Evolutionary conservation across 768 basidiomycete genomes (phyloP), one percentile per base, ranked within the genome.

Genomic region (Daedaleopsis nitida): DNA sequence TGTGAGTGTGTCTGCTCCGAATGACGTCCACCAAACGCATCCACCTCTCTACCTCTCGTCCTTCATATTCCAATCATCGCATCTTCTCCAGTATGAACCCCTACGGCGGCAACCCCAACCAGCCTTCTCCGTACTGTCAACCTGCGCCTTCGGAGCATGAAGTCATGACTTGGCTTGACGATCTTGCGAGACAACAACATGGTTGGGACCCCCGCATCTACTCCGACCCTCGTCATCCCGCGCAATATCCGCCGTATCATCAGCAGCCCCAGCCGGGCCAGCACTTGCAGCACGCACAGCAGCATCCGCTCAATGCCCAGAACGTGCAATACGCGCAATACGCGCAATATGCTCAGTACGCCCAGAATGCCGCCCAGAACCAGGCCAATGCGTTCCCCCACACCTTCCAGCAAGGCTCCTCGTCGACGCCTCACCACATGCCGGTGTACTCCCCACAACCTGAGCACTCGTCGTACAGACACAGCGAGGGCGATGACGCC

Each of bases 371-470:
- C n/a, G 47, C 23, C 8, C 47, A 49, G 21, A 49, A 42, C 39
- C 11, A 21, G 23, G 23, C 19, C 21, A 49, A 49, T 24, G 13
- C 47, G 47, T 49, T 23, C 11, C 47, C 47, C 19, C 21, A n/a
- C 2, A 24, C 47, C 7, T 61, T 52, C 23, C 60, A 61, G 34
- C 60, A 56, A 32, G 60, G 54, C 35, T 52, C 55, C 19, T 60
- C 59, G 6, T 37, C 54, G 19, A 24, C 47, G 23, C 47, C 19
- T 24, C 47, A 27, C 21, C 47, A 45, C 27, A n/a, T 21, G 23
- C 7, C 47, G 13, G 47, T 21, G 24, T 24, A n/a, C n/a, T 14
- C 44, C 10, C 44, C 47, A 12, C 42, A n/a, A 45, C 53, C 55
- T 23, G 27, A 39, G 24, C 50, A 56, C 16, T n/a, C 43, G 16